Evolutionary conservation across 2,329 filamentous ascomycete genomes (phyloP).

Genomic region (Aureobasidium subglaciale): DNA sequence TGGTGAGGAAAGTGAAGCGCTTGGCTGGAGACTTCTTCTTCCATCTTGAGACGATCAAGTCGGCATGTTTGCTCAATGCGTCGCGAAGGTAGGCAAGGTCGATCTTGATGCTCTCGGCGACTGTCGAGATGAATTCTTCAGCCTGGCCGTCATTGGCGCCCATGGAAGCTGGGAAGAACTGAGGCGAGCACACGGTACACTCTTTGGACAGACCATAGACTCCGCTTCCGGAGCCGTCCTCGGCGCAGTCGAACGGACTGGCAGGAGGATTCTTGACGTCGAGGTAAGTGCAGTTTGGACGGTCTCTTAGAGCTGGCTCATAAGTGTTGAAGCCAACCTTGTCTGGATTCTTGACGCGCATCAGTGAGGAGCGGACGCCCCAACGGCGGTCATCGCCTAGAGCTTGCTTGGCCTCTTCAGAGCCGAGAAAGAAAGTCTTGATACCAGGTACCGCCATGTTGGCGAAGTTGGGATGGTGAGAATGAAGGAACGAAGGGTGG

Average conservation of each 20-base stretch:
- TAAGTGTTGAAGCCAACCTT: not conserved
- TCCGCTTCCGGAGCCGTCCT: not conserved
- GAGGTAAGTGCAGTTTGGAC: no score
- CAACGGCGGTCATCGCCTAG: not conserved
- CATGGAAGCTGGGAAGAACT: not conserved
- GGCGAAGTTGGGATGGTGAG: no score
- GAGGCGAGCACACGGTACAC: not conserved
- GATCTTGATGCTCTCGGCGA: not conserved
- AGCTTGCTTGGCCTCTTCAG: not conserved
- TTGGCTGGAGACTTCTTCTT: not conserved
- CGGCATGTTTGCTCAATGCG: not conserved
- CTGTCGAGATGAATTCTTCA: not conserved
- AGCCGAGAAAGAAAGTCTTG: not conserved
- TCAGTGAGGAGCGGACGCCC: not conserved
- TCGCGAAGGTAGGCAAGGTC: not conserved
- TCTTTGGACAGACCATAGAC: no score
- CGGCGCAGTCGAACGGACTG: conserved; percentile 3
- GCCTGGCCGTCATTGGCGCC: not conserved
- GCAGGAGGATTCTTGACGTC: not conserved
- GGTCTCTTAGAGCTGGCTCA: not conserved
- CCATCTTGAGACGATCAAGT: not conserved
- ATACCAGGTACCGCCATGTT: not conserved
- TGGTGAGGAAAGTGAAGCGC: not conserved
- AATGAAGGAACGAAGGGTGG: no score
- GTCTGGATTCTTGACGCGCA: not conserved